Percentiles rank a stretch among this genome's conserved stretches.
Conservation (phyloP, 2,329 filamentous ascomycete genomes). For the Ophiostoma sp. region DNA sequence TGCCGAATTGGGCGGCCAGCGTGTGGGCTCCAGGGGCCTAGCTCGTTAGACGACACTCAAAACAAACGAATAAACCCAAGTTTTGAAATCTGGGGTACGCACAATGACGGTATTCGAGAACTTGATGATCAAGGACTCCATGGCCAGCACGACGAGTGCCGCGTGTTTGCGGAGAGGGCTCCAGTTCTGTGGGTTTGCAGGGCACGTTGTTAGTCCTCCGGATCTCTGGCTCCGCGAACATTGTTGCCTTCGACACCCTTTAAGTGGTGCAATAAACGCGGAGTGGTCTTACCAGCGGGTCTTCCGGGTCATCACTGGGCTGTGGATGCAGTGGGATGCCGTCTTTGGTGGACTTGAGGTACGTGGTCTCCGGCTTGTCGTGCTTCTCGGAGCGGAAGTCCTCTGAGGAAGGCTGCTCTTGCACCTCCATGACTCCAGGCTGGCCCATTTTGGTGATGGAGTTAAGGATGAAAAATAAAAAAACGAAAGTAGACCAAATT, state of each 20-base stretch:
- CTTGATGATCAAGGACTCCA: conserved; percentile 29
- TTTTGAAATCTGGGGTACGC: not conserved
- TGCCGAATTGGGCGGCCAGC: conserved; percentile 24
- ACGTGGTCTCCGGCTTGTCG: not conserved
- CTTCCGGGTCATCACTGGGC: conserved; percentile 20
- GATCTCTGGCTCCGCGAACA: not conserved
- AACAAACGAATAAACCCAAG: no score
- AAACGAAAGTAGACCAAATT: not conserved
- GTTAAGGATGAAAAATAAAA: not conserved
- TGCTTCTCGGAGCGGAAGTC: conserved; percentile 7
- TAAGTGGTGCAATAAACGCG: not conserved
- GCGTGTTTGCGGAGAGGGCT: conserved; percentile 25
- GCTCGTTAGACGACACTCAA: not conserved
- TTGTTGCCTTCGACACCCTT: not conserved
- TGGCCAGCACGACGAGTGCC: conserved; percentile 27
- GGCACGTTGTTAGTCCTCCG: not conserved
- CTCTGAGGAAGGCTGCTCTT: conserved; percentile 1
- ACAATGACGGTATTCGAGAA: conserved; percentile 28
- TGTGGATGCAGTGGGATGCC: conserved; percentile 20
- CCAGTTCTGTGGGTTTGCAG: conserved; percentile 25
- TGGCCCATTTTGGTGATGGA: not conserved
- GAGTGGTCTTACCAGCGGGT: conserved; percentile 14
- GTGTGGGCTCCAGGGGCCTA: conserved; percentile 27
- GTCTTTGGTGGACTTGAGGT: conserved; percentile 18
- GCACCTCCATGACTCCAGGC: not conserved